Conservation (phyloP, 225 moss, liverwort and hornwort species). For the Takakia lepidozioides region DNA sequence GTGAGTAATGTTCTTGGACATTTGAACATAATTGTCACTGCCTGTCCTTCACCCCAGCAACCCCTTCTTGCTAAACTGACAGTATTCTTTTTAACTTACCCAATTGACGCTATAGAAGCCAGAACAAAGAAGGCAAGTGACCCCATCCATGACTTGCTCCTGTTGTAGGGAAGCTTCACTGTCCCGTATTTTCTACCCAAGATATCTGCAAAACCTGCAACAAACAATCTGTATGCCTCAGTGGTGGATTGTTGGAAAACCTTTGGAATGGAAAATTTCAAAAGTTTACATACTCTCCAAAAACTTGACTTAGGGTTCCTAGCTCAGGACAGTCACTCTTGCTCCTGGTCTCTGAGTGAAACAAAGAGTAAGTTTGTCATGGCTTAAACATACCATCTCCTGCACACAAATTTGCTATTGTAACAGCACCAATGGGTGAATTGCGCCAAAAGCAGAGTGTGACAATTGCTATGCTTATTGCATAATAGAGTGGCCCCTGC, state of each 20-base stretch:
- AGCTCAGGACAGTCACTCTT: not conserved
- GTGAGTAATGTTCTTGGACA: not conserved
- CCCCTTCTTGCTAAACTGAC: not conserved
- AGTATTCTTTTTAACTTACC: slow-evolving; percentile 26
- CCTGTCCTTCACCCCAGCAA: not conserved
- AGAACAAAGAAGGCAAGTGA: slow-evolving; percentile 49
- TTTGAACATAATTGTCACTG: not conserved
- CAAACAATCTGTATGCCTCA: not conserved
- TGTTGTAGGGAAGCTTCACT: slow-evolving; percentile 58
- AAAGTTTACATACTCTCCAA: not conserved
- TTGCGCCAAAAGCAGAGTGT: slow-evolving; percentile 79
- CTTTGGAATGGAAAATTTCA: not conserved
- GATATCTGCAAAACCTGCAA: slow-evolving; percentile 80
- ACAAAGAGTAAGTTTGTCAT: too few species aligned
- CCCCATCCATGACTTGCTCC: slow-evolving; percentile 52
- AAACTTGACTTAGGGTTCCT: not conserved
- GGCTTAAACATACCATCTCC: slow-evolving; percentile 60
- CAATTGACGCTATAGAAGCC: slow-evolving; percentile 49
- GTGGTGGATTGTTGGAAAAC: not conserved
- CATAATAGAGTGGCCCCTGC: slow-evolving; percentile 75
- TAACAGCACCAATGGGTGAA: slow-evolving; percentile 73
- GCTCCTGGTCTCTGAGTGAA: not conserved
- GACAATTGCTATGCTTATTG: slow-evolving; percentile 50
- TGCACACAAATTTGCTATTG: slow-evolving; percentile 72
- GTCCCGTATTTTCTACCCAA: slow-evolving; percentile 75